Evolutionary conservation across 2,329 filamentous ascomycete genomes (phyloP).

Genomic region (Verticillium klebahnii): DNA sequence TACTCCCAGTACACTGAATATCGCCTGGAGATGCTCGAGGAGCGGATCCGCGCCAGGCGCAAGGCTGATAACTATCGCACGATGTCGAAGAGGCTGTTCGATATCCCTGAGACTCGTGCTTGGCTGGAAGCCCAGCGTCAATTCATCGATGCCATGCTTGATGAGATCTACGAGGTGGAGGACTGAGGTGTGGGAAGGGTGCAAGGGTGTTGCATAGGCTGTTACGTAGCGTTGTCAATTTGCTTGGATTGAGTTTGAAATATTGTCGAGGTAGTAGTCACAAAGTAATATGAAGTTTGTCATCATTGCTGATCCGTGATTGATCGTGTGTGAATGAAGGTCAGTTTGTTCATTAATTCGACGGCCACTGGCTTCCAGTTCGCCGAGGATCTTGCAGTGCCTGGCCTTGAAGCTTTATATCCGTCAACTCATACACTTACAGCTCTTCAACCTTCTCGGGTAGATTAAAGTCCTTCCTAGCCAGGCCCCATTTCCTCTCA

Average conservation of each 20-base stretch:
- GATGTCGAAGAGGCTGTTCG: constrained; percentile 10
- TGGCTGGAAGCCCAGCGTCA: constrained; percentile 19
- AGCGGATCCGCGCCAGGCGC: constrained; percentile 32
- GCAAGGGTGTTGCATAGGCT: too few species aligned
- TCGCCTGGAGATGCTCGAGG: constrained; percentile 58
- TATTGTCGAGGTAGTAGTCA: too few species aligned
- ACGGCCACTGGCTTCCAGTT: too few species aligned
- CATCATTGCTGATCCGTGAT: too few species aligned
- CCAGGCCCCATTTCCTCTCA: neutral
- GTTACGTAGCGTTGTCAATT: too few species aligned
- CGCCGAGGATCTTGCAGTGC: too few species aligned
- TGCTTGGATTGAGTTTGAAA: too few species aligned
- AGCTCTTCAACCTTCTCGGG: neutral
- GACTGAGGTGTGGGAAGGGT: neutral
- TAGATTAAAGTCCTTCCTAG: neutral
- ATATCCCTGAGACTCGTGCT: constrained; percentile 8
- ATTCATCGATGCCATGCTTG: constrained; percentile 16
- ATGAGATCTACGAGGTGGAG: constrained; percentile 2
- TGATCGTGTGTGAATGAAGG: too few species aligned
- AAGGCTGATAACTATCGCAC: neutral
- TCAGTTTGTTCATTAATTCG: too few species aligned
- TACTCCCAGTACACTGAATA: constrained; percentile 61
- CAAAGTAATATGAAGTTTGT: too few species aligned
- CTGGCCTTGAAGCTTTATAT: too few species aligned
- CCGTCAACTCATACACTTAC: neutral